These are phyloP conservation scores for Dichotomocladium elegans DNA, from an alignment of 371 early-diverging fungal species.

Conservation along the genomic window DNA sequence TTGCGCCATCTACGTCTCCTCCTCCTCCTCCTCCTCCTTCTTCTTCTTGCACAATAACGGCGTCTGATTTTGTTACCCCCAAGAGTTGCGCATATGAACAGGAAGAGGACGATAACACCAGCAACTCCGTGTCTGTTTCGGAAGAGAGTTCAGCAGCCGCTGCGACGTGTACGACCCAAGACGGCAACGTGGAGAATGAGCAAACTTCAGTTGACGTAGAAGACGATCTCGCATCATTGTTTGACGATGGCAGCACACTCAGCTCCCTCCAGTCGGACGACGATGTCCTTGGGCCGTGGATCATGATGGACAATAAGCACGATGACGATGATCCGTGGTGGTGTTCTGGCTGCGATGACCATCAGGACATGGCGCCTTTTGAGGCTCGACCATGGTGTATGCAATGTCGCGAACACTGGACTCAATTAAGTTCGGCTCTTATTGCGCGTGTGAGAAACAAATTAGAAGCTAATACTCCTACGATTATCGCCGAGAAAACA, in stretches of 20 bases:
- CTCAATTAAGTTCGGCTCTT: not conserved
- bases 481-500: not conserved
- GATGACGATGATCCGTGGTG: not conserved
- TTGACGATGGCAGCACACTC: constrained; percentile 16
- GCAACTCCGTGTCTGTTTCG: not conserved
- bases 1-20: too few species aligned
- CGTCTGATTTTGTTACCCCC: too few species aligned
- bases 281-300: constrained; percentile 40
- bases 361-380: not conserved
- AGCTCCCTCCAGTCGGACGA: constrained; percentile 37
- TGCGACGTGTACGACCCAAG: not conserved
- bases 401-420: not conserved
- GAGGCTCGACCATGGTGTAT: not conserved
- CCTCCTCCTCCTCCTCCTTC: too few species aligned
- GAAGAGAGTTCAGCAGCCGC: not conserved
- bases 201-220: not conserved
- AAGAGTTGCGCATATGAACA: too few species aligned
- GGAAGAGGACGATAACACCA: not conserved
- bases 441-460: too few species aligned
- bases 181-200: not conserved
- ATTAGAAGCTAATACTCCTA: too few species aligned
- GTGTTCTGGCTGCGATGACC: constrained; percentile 5
- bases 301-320: not conserved
- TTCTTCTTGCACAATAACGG: too few species aligned
- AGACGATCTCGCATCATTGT: not conserved